phyloP scores from a whole-genome alignment of 768 basidiomycete species.

The Leccinum subgranulosum region DNA sequence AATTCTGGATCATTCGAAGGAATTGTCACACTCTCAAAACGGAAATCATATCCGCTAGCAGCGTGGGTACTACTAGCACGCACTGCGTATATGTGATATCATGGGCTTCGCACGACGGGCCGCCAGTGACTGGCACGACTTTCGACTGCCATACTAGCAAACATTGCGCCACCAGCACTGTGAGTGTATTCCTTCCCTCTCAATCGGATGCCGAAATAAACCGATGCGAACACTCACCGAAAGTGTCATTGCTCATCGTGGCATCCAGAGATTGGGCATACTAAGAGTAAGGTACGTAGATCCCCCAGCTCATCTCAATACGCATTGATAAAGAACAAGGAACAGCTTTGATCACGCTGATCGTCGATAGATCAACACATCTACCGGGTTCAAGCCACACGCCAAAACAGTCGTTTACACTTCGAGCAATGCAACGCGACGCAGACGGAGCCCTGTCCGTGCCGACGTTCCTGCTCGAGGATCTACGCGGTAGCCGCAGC shows the following conservation, averaged over 20 bases:
- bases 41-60: background rate
- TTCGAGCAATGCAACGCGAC: slow-evolving; percentile 19
- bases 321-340: background rate
- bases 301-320: background rate
- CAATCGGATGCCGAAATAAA: background rate
- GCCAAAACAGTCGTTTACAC: slow-evolving; percentile 11
- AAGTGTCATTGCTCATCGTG: background rate
- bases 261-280: background rate
- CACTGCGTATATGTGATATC: background rate
- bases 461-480: slow-evolving; percentile 30
- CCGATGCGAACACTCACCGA: background rate
- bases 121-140: background rate
- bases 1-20: background rate
- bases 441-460: slow-evolving; percentile 19
- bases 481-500: slow-evolving; percentile 22
- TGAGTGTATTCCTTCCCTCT: background rate
- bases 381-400: slow-evolving; percentile 9
- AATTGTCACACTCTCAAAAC: background rate
- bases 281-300: background rate
- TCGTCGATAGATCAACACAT: background rate
- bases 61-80: background rate
- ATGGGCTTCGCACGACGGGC: background rate
- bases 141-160: background rate
- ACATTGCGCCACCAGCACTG: background rate
- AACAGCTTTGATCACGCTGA: background rate